Evolutionary conservation across 768 basidiomycete genomes (phyloP).

Genomic region (Boletus pseudopeckii): DNA sequence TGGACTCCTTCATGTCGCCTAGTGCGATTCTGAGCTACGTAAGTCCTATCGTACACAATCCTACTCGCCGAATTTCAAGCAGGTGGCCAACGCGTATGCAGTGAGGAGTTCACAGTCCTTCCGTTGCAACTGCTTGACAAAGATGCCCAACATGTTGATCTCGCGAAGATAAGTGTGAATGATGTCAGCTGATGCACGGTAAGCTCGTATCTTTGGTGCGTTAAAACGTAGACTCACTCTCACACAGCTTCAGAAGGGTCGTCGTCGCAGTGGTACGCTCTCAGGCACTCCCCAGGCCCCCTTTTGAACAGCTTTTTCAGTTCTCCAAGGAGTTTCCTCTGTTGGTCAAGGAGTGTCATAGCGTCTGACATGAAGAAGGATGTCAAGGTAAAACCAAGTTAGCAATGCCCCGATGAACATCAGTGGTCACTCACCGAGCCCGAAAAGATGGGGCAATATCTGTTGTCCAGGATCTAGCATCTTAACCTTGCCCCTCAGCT

Average conservation of each 20-base stretch:
- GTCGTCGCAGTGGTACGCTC: conserved; percentile 25
- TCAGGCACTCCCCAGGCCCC: not conserved
- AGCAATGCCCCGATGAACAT: not conserved
- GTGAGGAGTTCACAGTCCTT: conserved; percentile 19
- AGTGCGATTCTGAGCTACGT: too few species aligned
- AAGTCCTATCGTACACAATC: not conserved
- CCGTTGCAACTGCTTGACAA: conserved; percentile 14
- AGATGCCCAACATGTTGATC: conserved; percentile 2
- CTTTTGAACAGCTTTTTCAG: conserved; percentile 1
- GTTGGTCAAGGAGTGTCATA: not conserved
- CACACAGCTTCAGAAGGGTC: conserved; percentile 20
- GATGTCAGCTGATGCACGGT: not conserved
- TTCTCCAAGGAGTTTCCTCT: conserved; percentile 11
- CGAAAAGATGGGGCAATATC: conserved; percentile 13
- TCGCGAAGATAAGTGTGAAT: conserved; percentile 12
- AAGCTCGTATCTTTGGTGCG: not conserved
- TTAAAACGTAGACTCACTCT: conserved; percentile 9
- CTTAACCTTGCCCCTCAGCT: not conserved
- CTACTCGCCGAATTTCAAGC: conserved; percentile 16
- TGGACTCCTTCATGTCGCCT: conserved; percentile 14
- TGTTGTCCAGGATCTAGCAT: conserved; percentile 1
- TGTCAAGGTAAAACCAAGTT: not conserved
- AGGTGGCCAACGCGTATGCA: conserved; percentile 19
- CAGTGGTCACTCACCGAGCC: conserved; percentile 16
- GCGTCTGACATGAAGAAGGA: conserved; percentile 6